These are phyloP conservation scores for Russula sp. DNA, from an alignment of 768 basidiomycete species.

Conservation along the genomic window DNA sequence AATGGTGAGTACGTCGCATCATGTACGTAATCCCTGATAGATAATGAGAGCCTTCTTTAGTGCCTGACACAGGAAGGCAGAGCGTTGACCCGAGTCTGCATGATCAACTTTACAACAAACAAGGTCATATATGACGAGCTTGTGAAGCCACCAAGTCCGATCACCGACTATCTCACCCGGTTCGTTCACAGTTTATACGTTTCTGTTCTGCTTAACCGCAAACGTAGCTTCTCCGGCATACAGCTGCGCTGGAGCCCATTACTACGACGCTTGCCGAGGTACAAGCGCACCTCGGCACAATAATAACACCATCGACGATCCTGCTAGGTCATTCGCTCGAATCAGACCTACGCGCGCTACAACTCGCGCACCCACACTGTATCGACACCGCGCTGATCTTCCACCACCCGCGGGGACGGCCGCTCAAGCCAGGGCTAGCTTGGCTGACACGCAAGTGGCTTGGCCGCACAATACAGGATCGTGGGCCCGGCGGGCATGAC, in stretches of 20 bases:
- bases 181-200: conserved; percentile 30
- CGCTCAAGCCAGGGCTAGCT: conserved; percentile 92
- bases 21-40: not conserved
- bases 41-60: conserved; percentile 36
- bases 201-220: not conserved
- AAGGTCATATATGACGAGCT: conserved; percentile 80
- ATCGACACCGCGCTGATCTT: no score
- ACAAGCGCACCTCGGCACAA: conserved; percentile 59
- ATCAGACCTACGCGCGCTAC: conserved; percentile 75
- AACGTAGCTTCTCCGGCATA: conserved; percentile 86
- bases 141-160: conserved; percentile 80
- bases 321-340: conserved; percentile 95
- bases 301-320: conserved; percentile 64
- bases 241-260: conserved; percentile 58
- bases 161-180: conserved; percentile 88
- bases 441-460: conserved; percentile 89
- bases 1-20: conserved; percentile 58
- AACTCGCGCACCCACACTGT: no score
- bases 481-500: no score
- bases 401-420: conserved; percentile 55
- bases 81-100: conserved; percentile 77
- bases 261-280: conserved; percentile 78
- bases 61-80: conserved; percentile 88
- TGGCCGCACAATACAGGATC: no score
- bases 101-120: conserved; percentile 40